phyloP scores from a whole-genome alignment of 495 filamentous ascomycete genomes.

The Elasticomyces elasticus region DNA sequence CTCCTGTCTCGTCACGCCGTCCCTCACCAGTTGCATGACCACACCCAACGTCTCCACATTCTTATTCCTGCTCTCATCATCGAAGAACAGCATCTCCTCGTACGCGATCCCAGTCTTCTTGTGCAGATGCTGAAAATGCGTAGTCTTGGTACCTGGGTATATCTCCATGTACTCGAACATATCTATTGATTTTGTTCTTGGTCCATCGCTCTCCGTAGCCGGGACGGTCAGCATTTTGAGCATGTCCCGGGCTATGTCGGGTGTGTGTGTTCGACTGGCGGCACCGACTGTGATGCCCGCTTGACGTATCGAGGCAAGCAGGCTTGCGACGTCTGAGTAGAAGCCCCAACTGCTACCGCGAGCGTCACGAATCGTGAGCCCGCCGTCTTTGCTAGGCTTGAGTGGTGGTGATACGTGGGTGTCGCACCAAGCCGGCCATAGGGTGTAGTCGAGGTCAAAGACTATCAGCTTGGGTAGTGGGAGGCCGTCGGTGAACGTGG shows the following conservation, averaged over 20 bases:
- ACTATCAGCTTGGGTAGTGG: conserved; percentile 78
- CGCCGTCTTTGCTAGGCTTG: conserved; percentile 37
- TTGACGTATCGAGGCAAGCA: conserved; percentile 52
- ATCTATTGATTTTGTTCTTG: conserved; percentile 44
- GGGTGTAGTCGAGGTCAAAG: conserved; percentile 94
- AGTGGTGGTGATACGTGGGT: conserved; percentile 80
- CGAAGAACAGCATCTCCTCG: conserved; percentile 91
- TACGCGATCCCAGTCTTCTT: conserved; percentile 59
- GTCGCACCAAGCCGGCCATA: conserved; percentile 97
- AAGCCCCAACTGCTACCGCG: conserved; percentile 72
- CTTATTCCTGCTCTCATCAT: conserved; percentile 79
- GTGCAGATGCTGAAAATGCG: conserved; percentile 67
- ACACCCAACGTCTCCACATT: conserved; percentile 76
- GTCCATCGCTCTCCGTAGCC: conserved; percentile 34
- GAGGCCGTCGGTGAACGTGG: conserved; percentile 63
- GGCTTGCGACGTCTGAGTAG: conserved; percentile 63
- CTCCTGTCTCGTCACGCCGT: conserved; percentile 70
- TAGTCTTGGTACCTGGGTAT: conserved; percentile 75
- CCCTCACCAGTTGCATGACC: conserved; percentile 66
- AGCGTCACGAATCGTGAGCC: conserved; percentile 35
- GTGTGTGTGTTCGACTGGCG: conserved; percentile 73
- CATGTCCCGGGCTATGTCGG: conserved; percentile 71
- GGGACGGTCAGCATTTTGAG: conserved; percentile 63
- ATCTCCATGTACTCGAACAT: conserved; percentile 85
- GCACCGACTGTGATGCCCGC: conserved; percentile 56